These are phyloP conservation scores for Crithidia sp. DNA, from an alignment of 208 protist species.

Conservation along the genomic window DNA sequence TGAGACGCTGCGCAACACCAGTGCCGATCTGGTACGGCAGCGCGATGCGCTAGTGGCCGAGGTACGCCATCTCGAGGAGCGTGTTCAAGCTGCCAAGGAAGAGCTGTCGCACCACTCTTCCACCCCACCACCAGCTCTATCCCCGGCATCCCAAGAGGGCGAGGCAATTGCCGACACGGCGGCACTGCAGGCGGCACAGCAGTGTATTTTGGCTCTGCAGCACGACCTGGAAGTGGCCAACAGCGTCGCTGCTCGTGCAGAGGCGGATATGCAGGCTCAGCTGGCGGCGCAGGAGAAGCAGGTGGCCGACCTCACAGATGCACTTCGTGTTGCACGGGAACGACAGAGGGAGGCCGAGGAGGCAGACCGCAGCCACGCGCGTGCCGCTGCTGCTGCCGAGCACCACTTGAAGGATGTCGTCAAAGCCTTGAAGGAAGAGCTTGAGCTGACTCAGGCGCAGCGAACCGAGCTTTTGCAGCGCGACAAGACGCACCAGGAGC, in stretches of 20 bases:
- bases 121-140: too few species aligned
- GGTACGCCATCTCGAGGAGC: conserved; percentile 13
- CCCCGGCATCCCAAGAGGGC: not conserved
- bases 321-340: not conserved
- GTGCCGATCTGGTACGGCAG: conserved; percentile 1
- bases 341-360: not conserved
- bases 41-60: conserved; percentile 16
- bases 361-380: not conserved
- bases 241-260: not conserved
- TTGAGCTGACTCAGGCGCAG: conserved; percentile 26
- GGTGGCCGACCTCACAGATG: not conserved
- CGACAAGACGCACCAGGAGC: conserved; percentile 1
- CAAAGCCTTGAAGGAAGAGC: conserved; percentile 32
- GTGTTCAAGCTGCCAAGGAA: not conserved
- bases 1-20: conserved; percentile 11
- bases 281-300: conserved; percentile 1
- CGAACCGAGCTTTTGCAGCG: not conserved
- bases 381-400: not conserved
- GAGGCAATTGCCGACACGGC: conserved; percentile 1
- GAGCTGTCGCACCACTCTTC: too few species aligned
- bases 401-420: conserved; percentile 17
- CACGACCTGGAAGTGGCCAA: conserved; percentile 12
- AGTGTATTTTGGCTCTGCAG: conserved; percentile 22
- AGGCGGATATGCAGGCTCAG: conserved; percentile 7
- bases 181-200: conserved; percentile 4